A percentile compares a stretch with the other conserved stretches of the same genome.
Conservation (phyloP, 1,284 basidiomycete species). For the Pseudomicrostroma phylloplanum region DNA sequence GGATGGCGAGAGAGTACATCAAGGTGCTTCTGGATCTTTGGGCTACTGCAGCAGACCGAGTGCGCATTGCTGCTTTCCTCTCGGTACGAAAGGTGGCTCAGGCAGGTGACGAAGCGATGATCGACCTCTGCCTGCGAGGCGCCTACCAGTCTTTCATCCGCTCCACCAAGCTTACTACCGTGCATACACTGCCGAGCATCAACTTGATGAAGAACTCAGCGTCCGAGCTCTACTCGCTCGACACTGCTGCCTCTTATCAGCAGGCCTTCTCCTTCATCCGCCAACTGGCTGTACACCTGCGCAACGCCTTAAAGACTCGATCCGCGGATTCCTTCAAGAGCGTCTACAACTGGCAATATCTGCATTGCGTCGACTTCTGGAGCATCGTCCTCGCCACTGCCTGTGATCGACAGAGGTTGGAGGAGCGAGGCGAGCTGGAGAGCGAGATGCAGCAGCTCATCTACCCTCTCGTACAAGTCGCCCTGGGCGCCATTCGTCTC, state of each 20-base stretch:
- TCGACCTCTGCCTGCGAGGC: slow-evolving; percentile 81
- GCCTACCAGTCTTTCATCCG: slow-evolving; percentile 78
- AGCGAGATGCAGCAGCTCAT: slow-evolving; percentile 80
- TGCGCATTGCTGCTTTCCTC: slow-evolving; percentile 81
- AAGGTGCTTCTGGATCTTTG: slow-evolving; percentile 54
- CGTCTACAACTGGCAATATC: slow-evolving; percentile 83
- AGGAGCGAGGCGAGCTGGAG: slow-evolving; percentile 10
- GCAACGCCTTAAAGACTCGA: slow-evolving; percentile 83
- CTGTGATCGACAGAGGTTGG: slow-evolving; percentile 22
- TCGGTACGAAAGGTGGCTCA: slow-evolving; percentile 75
- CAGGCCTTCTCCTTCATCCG: slow-evolving; percentile 95
- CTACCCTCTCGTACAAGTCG: slow-evolving; percentile 91
- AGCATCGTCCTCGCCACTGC: slow-evolving; percentile 59
- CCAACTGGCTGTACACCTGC: slow-evolving; percentile 85
- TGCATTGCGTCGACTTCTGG: slow-evolving; percentile 96
- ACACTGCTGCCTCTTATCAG: slow-evolving; percentile 67
- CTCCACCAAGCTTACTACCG: slow-evolving; percentile 62
- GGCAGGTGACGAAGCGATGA: slow-evolving; percentile 70
- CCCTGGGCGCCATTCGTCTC: slow-evolving; percentile 83
- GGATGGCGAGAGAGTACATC: slow-evolving; percentile 39
- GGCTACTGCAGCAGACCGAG: slow-evolving; percentile 72
- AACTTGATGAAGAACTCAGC: slow-evolving; percentile 98
- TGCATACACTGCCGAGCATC: slow-evolving; percentile 83
- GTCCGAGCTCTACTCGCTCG: slow-evolving; percentile 76
- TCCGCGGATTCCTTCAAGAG: slow-evolving; percentile 51